A percentile compares a stretch with the other conserved stretches of the same genome.
phyloP scores from a whole-genome alignment of 2,329 filamentous ascomycete species.

The Plenodomus lindquistii region DNA sequence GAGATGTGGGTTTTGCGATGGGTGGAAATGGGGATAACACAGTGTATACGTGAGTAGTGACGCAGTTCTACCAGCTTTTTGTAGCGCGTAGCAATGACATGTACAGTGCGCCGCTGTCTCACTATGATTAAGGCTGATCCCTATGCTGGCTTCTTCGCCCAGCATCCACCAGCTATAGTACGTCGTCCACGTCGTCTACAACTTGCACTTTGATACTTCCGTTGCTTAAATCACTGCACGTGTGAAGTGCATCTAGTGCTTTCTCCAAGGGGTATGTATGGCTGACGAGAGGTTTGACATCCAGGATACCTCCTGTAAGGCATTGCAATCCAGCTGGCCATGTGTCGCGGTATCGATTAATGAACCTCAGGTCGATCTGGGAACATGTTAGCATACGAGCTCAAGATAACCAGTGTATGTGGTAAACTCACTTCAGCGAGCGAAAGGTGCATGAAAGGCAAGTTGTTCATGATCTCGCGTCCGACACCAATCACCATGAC shows the following conservation, averaged over 20 bases:
- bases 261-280: constrained; percentile 66
- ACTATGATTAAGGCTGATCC: no score
- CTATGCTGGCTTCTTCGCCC: no score
- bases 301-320: constrained; percentile 61
- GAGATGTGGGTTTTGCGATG: no score
- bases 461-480: constrained; percentile 63
- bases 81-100: no score
- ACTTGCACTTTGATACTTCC: constrained; percentile 66
- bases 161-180: constrained; percentile 13
- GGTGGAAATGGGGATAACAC: no score
- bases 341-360: constrained; percentile 71
- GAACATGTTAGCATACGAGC: constrained; percentile 1
- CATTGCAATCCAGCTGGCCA: constrained; percentile 69
- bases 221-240: constrained; percentile 56
- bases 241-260: constrained; percentile 61
- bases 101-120: no score
- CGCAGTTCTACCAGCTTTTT: no score
- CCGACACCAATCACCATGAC: constrained; percentile 69
- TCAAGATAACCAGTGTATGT: no score
- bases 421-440: constrained; percentile 56
- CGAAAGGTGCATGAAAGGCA: constrained; percentile 69
- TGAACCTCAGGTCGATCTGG: constrained; percentile 69
- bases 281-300: constrained; percentile 65
- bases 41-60: no score
- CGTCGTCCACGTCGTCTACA: constrained; percentile 50